Evolutionary conservation across 2,329 filamentous ascomycete genomes (phyloP).

Genomic region (Beauveria rudraprayagi): DNA sequence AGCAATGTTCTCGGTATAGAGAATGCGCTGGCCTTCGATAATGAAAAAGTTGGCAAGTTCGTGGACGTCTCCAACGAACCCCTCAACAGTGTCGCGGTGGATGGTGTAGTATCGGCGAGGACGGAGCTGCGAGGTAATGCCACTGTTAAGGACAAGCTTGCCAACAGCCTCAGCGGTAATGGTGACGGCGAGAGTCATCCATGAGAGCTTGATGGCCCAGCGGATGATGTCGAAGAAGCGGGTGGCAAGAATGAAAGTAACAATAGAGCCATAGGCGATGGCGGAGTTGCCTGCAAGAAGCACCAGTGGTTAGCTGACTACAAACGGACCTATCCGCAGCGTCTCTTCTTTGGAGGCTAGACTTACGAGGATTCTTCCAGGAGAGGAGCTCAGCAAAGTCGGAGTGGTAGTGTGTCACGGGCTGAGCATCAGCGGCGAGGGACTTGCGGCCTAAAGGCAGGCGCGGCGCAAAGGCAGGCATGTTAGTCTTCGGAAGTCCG

Average conservation of each 20-base stretch:
- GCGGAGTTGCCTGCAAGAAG: constrained; percentile 47
- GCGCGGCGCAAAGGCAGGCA: not conserved
- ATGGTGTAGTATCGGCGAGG: constrained; percentile 61
- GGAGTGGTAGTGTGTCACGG: constrained; percentile 61
- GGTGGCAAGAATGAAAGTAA: constrained; percentile 52
- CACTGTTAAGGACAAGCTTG: constrained; percentile 52
- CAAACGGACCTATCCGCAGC: not conserved
- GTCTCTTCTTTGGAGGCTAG: not conserved
- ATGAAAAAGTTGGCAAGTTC: constrained; percentile 66
- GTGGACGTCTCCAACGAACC: constrained; percentile 54
- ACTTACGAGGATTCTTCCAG: constrained; percentile 60
- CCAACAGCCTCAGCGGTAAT: constrained; percentile 53
- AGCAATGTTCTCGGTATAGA: constrained; percentile 59
- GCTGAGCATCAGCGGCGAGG: constrained; percentile 30
- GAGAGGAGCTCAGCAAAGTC: constrained; percentile 62
- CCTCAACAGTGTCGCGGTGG: constrained; percentile 53
- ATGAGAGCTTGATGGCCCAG: constrained; percentile 58
- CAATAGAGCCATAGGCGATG: constrained; percentile 52
- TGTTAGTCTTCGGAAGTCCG: not conserved
- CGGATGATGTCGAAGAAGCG: constrained; percentile 60
- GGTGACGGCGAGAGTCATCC: constrained; percentile 52
- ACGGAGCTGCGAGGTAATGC: constrained; percentile 57
- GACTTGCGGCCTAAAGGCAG: constrained; percentile 5
- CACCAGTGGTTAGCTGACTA: constrained; percentile 14
- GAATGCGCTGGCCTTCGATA: constrained; percentile 59